A percentile compares a stretch with the other conserved stretches of the same genome.
These are phyloP conservation scores for Moesziomyces globuligerus DNA, from an alignment of 1,284 basidiomycete genomes.

Conservation along the genomic window DNA sequence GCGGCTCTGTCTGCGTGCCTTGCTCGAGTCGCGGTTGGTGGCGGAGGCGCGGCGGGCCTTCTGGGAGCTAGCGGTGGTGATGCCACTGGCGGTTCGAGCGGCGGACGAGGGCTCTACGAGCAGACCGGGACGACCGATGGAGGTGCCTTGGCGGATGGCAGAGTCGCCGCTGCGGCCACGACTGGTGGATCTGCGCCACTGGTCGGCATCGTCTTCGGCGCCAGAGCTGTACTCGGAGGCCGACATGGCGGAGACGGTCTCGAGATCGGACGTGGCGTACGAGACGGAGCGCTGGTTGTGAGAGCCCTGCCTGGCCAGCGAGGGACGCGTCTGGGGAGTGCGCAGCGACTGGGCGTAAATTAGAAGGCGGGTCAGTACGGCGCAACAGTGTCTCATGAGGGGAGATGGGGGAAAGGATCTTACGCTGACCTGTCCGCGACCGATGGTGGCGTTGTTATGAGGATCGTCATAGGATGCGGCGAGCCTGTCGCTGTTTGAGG, in stretches of 20 bases:
- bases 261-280: slow-evolving; percentile 55
- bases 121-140: slow-evolving; percentile 25
- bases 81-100: slow-evolving; percentile 23
- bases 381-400: neutral
- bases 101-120: slow-evolving; percentile 27
- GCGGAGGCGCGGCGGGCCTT: slow-evolving; percentile 33
- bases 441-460: slow-evolving; percentile 28
- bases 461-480: slow-evolving; percentile 25
- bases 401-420: neutral
- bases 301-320: slow-evolving; percentile 32
- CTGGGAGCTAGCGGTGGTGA: slow-evolving; percentile 15
- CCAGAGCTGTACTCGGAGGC: slow-evolving; percentile 58
- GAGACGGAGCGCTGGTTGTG: slow-evolving; percentile 47
- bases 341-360: slow-evolving; percentile 1
- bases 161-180: slow-evolving; percentile 30
- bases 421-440: slow-evolving; percentile 31
- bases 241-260: slow-evolving; percentile 51
- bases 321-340: slow-evolving; percentile 31
- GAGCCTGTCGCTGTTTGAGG: slow-evolving; percentile 17
- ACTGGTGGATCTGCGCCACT: slow-evolving; percentile 21
- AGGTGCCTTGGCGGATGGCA: slow-evolving; percentile 30
- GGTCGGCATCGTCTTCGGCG: slow-evolving; percentile 44
- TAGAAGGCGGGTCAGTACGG: neutral
- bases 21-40: slow-evolving; percentile 34
- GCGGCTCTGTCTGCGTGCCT: slow-evolving; percentile 33